A percentile compares a stretch with the other conserved stretches of the same genome.
phyloP scores from a whole-genome alignment of 1,139 yeast species.

The Candida sanyaensis region DNA sequence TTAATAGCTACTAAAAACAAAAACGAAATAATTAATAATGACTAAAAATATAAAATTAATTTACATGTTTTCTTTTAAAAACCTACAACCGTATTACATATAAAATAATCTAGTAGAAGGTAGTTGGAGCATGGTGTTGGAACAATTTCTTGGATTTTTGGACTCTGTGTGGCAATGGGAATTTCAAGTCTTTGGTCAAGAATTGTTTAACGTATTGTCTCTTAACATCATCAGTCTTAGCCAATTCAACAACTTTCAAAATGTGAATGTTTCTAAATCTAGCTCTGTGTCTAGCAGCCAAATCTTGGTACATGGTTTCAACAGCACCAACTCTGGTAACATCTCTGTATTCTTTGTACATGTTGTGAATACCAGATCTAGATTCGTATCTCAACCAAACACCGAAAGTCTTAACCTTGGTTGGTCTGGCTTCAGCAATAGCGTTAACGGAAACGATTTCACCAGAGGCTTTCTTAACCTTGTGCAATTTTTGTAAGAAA shows the following conservation, averaged over 20 bases:
- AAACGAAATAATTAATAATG: background rate
- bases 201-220: slow-evolving; percentile 99
- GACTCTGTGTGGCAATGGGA: slow-evolving; percentile 99
- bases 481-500: slow-evolving; percentile 98
- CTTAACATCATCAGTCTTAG: slow-evolving; percentile 97
- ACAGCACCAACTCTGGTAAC: slow-evolving; percentile 99
- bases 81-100: background rate
- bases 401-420: slow-evolving; percentile 99
- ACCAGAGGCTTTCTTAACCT: slow-evolving; percentile 99
- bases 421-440: slow-evolving; percentile 94
- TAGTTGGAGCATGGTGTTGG: slow-evolving; percentile 93
- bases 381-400: slow-evolving; percentile 99
- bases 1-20: too few species aligned
- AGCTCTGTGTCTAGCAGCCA: slow-evolving; percentile 99
- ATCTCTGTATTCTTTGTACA: slow-evolving; percentile 99
- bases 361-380: slow-evolving; percentile 99
- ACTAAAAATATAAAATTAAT: background rate
- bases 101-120: slow-evolving; percentile 71
- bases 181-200: slow-evolving; percentile 93
- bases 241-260: slow-evolving; percentile 98
- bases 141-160: slow-evolving; percentile 86
- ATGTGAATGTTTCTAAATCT: slow-evolving; percentile 99
- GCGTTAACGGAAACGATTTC: slow-evolving; percentile 93
- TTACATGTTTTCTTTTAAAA: background rate
- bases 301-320: slow-evolving; percentile 98